Percentiles rank a stretch among this genome's conserved stretches.
These are phyloP conservation scores for Hansfordia pulvinata DNA, from an alignment of 2,329 filamentous ascomycete genomes.

Conservation along the genomic window DNA sequence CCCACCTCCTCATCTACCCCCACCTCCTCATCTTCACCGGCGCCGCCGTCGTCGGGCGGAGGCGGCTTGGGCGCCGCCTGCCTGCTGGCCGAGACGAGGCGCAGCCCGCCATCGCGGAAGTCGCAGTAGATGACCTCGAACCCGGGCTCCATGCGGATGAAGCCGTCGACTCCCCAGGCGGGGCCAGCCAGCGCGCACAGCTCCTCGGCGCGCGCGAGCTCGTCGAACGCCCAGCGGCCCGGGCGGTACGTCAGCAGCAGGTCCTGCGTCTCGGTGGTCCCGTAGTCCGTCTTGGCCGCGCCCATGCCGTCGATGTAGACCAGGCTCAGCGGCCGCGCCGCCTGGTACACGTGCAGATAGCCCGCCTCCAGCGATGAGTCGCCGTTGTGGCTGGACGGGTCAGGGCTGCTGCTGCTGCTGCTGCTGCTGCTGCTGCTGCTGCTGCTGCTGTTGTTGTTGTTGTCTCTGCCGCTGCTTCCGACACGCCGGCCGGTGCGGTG, in stretches of 20 bases:
- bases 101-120: conserved; percentile 23
- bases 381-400: neutral
- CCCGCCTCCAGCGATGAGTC: conserved; percentile 14
- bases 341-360: conserved; percentile 39
- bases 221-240: too few species aligned
- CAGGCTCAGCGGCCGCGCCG: conserved; percentile 29
- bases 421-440: too few species aligned
- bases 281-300: conserved; percentile 37
- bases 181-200: conserved; percentile 31
- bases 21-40: too few species aligned
- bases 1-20: too few species aligned
- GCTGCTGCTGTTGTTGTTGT: too few species aligned
- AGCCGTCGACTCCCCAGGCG: conserved; percentile 35
- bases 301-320: conserved; percentile 45
- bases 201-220: too few species aligned
- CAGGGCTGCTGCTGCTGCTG: too few species aligned
- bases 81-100: too few species aligned
- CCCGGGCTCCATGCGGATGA: conserved; percentile 43
- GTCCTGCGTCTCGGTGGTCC: conserved; percentile 41
- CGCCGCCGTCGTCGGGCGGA: too few species aligned
- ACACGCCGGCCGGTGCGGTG: too few species aligned
- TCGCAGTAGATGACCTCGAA: conserved; percentile 43
- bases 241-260: conserved; percentile 26
- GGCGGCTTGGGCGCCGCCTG: too few species aligned
- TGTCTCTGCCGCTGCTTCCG: too few species aligned